Conservation (phyloP, 2,329 filamentous ascomycete species). For the Ploettnerulaceae sp. region DNA sequence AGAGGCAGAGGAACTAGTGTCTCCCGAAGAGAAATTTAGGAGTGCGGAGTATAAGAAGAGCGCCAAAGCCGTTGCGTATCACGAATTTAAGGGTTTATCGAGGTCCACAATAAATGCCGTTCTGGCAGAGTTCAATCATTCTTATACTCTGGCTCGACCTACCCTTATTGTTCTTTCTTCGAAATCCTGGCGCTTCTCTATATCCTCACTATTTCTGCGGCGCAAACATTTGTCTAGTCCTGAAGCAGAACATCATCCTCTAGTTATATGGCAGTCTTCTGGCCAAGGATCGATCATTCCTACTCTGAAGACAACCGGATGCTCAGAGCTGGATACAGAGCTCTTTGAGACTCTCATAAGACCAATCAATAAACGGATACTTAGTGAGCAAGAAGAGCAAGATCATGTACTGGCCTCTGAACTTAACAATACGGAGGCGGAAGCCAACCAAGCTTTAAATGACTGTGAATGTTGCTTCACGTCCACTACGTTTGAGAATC, state of each 20-base stretch:
- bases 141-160: constrained; percentile 66
- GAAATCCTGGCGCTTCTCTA: constrained; percentile 72
- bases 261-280: constrained; percentile 56
- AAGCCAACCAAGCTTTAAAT: constrained; percentile 49
- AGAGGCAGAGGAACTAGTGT: constrained; percentile 37
- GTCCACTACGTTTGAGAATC: constrained; percentile 65
- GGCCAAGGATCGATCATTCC: constrained; percentile 54
- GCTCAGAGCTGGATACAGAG: constrained; percentile 58
- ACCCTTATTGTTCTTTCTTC: constrained; percentile 64
- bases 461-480: constrained; percentile 79
- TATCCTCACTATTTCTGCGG: constrained; percentile 65
- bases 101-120: constrained; percentile 72
- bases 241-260: constrained; percentile 55
- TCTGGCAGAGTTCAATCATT: constrained; percentile 74
- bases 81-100: constrained; percentile 71
- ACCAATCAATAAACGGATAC: constrained; percentile 46
- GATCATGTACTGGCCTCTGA: constrained; percentile 50
- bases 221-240: constrained; percentile 51
- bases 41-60: constrained; percentile 63
- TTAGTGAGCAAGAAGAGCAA: constrained; percentile 42
- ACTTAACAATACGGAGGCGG: constrained; percentile 56
- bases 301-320: constrained; percentile 60
- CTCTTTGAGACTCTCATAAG: constrained; percentile 53
- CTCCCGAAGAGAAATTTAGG: constrained; percentile 62
- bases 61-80: constrained; percentile 61